phyloP scores from a whole-genome alignment of 345 rosid genomes.

The Gossypium anomalum region DNA sequence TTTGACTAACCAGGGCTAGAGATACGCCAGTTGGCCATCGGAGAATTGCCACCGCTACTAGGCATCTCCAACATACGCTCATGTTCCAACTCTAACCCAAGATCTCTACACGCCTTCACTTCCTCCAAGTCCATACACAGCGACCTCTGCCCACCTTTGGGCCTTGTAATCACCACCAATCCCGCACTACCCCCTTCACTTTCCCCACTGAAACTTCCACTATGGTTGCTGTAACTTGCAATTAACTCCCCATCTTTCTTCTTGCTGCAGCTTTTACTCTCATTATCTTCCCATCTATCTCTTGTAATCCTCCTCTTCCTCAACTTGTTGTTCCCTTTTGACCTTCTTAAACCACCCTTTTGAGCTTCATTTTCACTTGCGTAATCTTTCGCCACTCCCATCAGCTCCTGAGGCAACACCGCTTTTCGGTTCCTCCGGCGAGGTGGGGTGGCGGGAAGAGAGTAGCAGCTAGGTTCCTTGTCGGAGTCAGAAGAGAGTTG shows the following conservation, averaged over 20 bases:
- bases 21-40: slow-evolving; percentile 82
- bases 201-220: slow-evolving; percentile 50
- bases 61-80: slow-evolving; percentile 62
- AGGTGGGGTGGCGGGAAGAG: slow-evolving; percentile 58
- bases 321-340: slow-evolving; percentile 27
- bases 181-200: slow-evolving; percentile 51
- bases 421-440: slow-evolving; percentile 24
- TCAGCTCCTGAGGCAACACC: not conserved
- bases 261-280: slow-evolving; percentile 23
- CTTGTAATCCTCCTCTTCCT: slow-evolving; percentile 28
- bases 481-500: slow-evolving; percentile 57
- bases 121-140: slow-evolving; percentile 89
- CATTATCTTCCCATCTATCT: not conserved
- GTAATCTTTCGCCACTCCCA: slow-evolving; percentile 43
- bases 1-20: slow-evolving; percentile 73
- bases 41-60: slow-evolving; percentile 84
- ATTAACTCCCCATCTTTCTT: slow-evolving; percentile 21
- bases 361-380: slow-evolving; percentile 73
- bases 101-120: slow-evolving; percentile 83
- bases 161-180: slow-evolving; percentile 75
- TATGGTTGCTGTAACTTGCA: slow-evolving; percentile 13
- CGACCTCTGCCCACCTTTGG: slow-evolving; percentile 69
- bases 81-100: slow-evolving; percentile 85
- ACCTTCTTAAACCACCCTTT: slow-evolving; percentile 18
- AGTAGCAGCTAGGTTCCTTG: slow-evolving; percentile 45